Base-by-base conservation (phyloP, 2,329 filamentous ascomycete species). In the Coleophoma crateriformis region DNA sequence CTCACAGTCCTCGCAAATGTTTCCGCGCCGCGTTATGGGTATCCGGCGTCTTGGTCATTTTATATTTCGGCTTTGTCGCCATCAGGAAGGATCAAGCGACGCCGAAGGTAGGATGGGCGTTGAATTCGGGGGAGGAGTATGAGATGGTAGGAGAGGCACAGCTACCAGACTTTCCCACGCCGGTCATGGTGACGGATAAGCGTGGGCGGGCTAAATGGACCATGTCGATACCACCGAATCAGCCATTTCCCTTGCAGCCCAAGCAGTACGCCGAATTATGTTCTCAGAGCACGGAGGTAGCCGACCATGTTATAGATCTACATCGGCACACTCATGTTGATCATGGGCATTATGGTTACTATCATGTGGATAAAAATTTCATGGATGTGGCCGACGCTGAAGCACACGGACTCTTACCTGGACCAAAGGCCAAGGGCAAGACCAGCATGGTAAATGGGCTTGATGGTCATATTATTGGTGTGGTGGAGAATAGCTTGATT, bases 311-410 rank as follows among this genome's bases (percentile, higher is more conserved):
- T 43, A 71, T 74, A 34, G 72, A 79, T 41, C 66, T 77, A 52
- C 77, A 68, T 61, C 72, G 64, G 48, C 73, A 68, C 46, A 63
- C 61, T 44, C 64, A 66, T 45, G 53, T 70, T 48, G 57, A 71
- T n/a, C 73, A 77, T 58, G 70, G 70, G 40, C 68, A 73, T 55
- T 62, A 71, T 33, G 63, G 68, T 44, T 85, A 87, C 57, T 83
- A 87, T 58, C 69, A 79, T 41, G 67, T 74, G 27, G 87, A 92
- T 58, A 73, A 74, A 40, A 78, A 85, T 54, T 95, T 87, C 59
- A 71, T 95, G 45, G 88, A 95, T 58, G 80, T 94, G 1, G 71
- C 73, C 13, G 85, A 90, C 55, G 88, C 88, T 1, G 80, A 90
- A 65, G 68, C 71, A 43, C 73, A 76, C 35, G 85, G 82, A 1